Conservation (phyloP, 106 monocot species). For the Cymbidium sinense region DNA sequence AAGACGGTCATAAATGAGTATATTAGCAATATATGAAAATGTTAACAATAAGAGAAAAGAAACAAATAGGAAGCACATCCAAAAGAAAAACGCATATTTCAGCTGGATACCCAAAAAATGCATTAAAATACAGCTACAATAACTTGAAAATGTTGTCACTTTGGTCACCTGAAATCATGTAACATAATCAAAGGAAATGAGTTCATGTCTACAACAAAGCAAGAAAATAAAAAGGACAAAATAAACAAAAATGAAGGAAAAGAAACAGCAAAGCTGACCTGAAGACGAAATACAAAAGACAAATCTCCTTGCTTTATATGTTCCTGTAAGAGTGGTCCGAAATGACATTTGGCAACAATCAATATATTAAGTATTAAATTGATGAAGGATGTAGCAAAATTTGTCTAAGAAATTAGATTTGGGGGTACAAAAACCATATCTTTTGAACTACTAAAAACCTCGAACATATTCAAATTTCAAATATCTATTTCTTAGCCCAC, state of each 20-base stretch:
- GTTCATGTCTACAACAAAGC: background rate
- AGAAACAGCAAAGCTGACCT: slow-evolving; percentile 36
- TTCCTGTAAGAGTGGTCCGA: slow-evolving; percentile 47
- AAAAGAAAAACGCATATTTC: background rate
- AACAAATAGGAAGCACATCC: background rate
- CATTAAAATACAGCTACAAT: background rate
- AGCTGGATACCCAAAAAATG: background rate
- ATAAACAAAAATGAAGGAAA: slow-evolving; percentile 5
- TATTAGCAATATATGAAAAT: background rate
- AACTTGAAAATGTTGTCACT: background rate
- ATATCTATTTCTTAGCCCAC: slow-evolving; percentile 16
- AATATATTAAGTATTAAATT: background rate
- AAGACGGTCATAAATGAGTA: background rate
- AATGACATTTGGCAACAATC: background rate
- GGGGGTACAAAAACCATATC: background rate
- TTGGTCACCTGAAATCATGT: background rate
- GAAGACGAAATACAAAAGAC: slow-evolving; percentile 97
- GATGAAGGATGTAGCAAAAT: background rate
- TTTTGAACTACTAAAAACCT: background rate
- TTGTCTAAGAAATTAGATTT: background rate
- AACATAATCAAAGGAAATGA: slow-evolving; percentile 1
- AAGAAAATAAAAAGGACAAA: background rate
- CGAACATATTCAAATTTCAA: background rate
- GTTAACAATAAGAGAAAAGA: background rate
- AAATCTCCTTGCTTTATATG: slow-evolving; percentile 85